Evolutionary conservation across 2,329 filamentous ascomycete genomes (phyloP), one percentile per base, ranked within the genome.

Genomic region (Plenodomus lindquistii): DNA sequence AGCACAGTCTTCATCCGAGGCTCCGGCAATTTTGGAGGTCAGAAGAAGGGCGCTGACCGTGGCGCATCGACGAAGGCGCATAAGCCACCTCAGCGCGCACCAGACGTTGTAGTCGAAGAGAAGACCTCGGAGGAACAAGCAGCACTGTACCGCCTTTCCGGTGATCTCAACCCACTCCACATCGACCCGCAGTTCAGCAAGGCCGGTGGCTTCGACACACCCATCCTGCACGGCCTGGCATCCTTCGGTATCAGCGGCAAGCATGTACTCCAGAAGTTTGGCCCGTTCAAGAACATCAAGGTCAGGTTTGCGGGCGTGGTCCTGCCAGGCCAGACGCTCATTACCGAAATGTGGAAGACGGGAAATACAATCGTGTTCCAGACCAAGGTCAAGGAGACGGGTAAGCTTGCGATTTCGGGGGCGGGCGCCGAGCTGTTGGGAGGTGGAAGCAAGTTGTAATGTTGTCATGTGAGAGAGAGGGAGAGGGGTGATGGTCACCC

Each of bases 181-280:
- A 88, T 99, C 54, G 94, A 99, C 73, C 94, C 94, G 1, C 83
- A 85, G 41, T 97, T 99, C 75, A 90, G 90, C 77, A 94, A 94
- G 79, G 86, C 96, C 63, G 94, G 93, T 50, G 94, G 94, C 50
- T 99, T 99, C 85, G 88, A 94, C 77, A 84, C 80, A 21, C 94
- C 94, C 11, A 99, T 99, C 70, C 80, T 99, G 44, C 94, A 99
- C 78, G 94, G 94, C n/a, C 84, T 99, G 31, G 96, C 91, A 82
- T 94, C 86, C 71, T 93, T 99, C 66, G 94, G 94, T 61, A 85
- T 97, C 59, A 87, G 89, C 15, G 90, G 87, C 57, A 97, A 96
- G 81, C 91, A 93, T 51, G 85, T 99, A 34, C 88, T 92, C 71
- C 83, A 91, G 75, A 87, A 81, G 56, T 97, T 86, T 66, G 94